These are phyloP conservation scores for Taphrina deformans DNA, from an alignment of 1,139 yeast genomes.

Conservation along the genomic window DNA sequence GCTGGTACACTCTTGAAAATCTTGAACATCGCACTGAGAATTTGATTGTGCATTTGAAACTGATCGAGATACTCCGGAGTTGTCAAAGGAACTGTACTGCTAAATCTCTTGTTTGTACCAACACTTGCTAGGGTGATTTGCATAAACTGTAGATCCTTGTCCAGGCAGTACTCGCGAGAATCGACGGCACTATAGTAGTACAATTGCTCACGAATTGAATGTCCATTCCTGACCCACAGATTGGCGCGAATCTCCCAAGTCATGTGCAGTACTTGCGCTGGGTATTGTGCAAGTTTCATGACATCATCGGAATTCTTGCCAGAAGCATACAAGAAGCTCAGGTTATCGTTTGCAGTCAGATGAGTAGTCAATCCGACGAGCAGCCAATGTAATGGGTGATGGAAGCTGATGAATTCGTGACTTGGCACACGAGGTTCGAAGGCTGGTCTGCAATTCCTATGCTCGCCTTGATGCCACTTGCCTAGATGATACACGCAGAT, in stretches of 20 bases:
- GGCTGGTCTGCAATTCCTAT: constrained; percentile 34
- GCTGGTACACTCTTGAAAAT: constrained; percentile 4
- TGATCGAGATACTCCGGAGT: not conserved
- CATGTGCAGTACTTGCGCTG: constrained; percentile 72
- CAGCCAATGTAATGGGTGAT: constrained; percentile 78
- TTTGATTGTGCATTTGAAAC: not conserved
- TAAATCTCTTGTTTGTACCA: constrained; percentile 58
- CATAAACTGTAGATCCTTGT: constrained; percentile 54
- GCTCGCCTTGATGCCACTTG: constrained; percentile 37
- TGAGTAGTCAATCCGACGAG: constrained; percentile 42
- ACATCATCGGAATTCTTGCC: not conserved
- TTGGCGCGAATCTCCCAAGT: constrained; percentile 76
- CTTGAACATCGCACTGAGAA: not conserved
- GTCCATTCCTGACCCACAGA: constrained; percentile 87
- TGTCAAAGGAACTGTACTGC: not conserved
- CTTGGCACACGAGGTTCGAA: constrained; percentile 50
- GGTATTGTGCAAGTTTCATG: constrained; percentile 47
- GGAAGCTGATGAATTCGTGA: constrained; percentile 60
- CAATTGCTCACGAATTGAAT: constrained; percentile 73
- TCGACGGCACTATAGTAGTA: constrained; percentile 80
- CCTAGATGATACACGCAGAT: constrained; percentile 3
- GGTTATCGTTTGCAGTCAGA: not conserved
- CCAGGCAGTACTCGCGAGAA: constrained; percentile 60
- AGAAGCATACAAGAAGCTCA: not conserved
- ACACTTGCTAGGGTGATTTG: constrained; percentile 66